phyloP scores from a whole-genome alignment of 768 basidiomycete species.

The Pisolithus marmoratus region DNA sequence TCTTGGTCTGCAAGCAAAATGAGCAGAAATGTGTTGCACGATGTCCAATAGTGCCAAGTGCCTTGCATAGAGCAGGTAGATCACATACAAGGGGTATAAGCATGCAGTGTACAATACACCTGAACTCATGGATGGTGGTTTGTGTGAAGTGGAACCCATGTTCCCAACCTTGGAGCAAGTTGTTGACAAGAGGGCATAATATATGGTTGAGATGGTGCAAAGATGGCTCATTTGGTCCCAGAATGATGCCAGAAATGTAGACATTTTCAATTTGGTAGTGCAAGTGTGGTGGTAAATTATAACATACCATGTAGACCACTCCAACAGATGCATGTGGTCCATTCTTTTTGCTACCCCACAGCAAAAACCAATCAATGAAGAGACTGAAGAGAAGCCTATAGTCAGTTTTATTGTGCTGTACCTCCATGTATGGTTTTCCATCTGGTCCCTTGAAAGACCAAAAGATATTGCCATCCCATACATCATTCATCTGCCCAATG shows the following conservation, averaged over 20 bases:
- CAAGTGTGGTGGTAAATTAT: slow-evolving; percentile 22
- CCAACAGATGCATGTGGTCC: slow-evolving; percentile 21
- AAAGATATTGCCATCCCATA: slow-evolving; percentile 23
- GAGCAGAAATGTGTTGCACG: too few species aligned
- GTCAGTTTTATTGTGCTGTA: slow-evolving; percentile 7
- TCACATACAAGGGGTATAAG: slow-evolving; percentile 25
- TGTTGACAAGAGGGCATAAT: slow-evolving; percentile 31
- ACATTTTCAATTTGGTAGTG: slow-evolving; percentile 32
- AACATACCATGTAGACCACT: slow-evolving; percentile 28
- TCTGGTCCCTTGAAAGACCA: slow-evolving; percentile 25
- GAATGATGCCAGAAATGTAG: slow-evolving; percentile 22
- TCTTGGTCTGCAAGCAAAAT: too few species aligned
- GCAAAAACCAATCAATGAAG: slow-evolving; percentile 35
- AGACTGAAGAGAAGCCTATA: slow-evolving; percentile 22
- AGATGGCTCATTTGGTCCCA: slow-evolving; percentile 20
- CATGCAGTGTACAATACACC: slow-evolving; percentile 23
- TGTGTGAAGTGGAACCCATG: slow-evolving; percentile 23
- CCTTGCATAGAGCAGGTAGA: slow-evolving; percentile 17
- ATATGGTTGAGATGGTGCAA: slow-evolving; percentile 32
- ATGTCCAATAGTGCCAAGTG: slow-evolving; percentile 19
- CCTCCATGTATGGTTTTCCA: slow-evolving; percentile 15
- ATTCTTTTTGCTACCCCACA: slow-evolving; percentile 27
- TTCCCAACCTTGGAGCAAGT: slow-evolving; percentile 31
- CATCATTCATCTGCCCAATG: slow-evolving; percentile 8
- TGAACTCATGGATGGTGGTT: slow-evolving; percentile 18